These are phyloP conservation scores for Colletotrichum siamense DNA, from an alignment of 2,329 filamentous ascomycete genomes.

Conservation along the genomic window DNA sequence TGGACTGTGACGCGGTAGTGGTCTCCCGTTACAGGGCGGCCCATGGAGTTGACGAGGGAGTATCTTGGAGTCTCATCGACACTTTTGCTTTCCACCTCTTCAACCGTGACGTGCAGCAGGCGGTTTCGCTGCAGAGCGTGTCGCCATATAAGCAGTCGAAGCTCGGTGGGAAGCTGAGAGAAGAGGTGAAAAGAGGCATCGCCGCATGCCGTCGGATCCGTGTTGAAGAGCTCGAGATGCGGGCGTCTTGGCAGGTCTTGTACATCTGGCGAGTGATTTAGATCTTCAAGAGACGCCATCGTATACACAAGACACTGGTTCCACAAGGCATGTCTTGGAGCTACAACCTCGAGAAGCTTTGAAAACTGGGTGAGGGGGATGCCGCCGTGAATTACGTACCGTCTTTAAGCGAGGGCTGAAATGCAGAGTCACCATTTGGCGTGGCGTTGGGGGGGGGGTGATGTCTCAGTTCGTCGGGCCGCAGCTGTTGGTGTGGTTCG, in stretches of 20 bases:
- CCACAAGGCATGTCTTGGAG: not conserved
- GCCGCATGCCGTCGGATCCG: not conserved
- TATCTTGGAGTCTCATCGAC: not conserved
- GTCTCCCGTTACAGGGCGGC: not conserved
- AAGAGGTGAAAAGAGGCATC: not conserved
- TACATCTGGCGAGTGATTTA: not conserved
- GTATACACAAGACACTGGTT: not conserved
- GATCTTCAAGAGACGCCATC: not conserved
- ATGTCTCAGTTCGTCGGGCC: slow-evolving; percentile 1
- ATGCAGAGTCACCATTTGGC: not conserved
- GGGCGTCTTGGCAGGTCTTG: not conserved
- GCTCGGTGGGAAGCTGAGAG: not conserved
- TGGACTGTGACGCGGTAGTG: not conserved
- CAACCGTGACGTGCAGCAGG: not conserved
- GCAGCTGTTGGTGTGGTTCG: not conserved
- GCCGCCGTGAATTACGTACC: not conserved
- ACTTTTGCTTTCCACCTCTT: not conserved
- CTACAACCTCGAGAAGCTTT: not conserved
- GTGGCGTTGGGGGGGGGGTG: not conserved
- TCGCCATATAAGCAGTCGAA: not conserved
- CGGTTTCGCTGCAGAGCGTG: not conserved
- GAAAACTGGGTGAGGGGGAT: not conserved
- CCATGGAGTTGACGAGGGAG: not conserved
- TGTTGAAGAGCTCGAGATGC: slow-evolving; percentile 13
- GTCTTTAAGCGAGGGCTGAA: not conserved